These are phyloP conservation scores for Irpex sp. DNA, from an alignment of 1,284 basidiomycete genomes.

Conservation along the genomic window DNA sequence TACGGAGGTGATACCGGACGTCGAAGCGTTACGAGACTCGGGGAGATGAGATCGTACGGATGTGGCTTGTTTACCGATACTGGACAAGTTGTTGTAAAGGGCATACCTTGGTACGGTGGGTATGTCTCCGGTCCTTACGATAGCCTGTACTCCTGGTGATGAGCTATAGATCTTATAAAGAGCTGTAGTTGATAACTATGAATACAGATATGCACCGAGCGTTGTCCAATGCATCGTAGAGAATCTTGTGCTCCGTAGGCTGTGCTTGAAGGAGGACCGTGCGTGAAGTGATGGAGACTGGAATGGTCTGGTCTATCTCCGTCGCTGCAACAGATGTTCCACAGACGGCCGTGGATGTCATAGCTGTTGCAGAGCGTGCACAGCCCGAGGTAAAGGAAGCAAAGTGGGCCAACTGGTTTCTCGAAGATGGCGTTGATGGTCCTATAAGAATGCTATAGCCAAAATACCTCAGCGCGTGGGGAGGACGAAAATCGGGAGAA, in stretches of 20 bases:
- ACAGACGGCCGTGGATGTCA: not conserved
- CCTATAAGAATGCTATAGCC: not conserved
- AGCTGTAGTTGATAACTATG: not conserved
- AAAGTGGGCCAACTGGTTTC: not conserved
- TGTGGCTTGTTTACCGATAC: too few species aligned
- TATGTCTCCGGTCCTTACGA: not conserved
- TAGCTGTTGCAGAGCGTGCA: not conserved
- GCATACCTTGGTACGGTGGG: not conserved
- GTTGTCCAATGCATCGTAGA: too few species aligned
- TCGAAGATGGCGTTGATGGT: not conserved
- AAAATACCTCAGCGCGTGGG: conserved; percentile 1
- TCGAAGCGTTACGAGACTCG: not conserved
- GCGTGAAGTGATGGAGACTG: not conserved
- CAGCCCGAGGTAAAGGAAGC: conserved; percentile 2
- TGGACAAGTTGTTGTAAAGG: not conserved
- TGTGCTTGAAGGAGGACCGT: not conserved
- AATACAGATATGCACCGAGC: not conserved
- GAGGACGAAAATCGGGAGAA: not conserved
- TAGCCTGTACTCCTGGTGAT: not conserved
- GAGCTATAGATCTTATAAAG: not conserved
- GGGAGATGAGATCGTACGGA: too few species aligned
- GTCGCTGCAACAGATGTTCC: not conserved
- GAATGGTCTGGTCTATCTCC: not conserved
- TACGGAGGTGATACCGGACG: too few species aligned
- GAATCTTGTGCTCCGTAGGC: too few species aligned